Conservation (phyloP, 192 early-diverging fungal species). For the Jimgerdemannia lactiflua region DNA sequence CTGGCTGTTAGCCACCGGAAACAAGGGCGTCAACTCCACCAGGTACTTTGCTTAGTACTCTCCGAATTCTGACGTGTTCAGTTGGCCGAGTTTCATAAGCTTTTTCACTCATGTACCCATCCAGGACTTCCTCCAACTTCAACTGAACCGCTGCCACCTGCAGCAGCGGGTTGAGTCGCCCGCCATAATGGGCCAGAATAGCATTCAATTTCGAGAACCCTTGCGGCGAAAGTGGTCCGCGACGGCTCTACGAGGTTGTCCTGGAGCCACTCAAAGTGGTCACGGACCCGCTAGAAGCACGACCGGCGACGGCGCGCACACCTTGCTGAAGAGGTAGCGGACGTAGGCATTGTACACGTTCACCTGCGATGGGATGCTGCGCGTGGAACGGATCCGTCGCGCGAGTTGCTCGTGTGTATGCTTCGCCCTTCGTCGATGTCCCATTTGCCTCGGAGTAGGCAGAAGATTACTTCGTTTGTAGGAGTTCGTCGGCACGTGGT, state of each 20-base stretch:
- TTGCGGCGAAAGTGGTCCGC: background rate
- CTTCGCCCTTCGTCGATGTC: background rate
- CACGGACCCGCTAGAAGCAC: background rate
- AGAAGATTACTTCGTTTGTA: background rate
- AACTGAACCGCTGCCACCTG: background rate
- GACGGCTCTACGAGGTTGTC: background rate
- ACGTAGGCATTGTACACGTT: background rate
- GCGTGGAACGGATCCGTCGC: background rate
- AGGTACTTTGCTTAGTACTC: too few relatives aligned
- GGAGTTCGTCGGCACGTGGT: background rate
- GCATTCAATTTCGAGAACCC: background rate
- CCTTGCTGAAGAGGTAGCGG: background rate
- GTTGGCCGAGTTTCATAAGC: too few relatives aligned
- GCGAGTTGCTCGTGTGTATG: background rate
- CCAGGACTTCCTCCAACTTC: background rate
- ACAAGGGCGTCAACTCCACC: too few relatives aligned
- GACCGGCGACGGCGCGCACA: background rate
- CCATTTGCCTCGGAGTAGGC: background rate
- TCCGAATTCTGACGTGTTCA: too few relatives aligned
- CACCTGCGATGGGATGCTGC: background rate
- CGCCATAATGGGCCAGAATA: background rate
- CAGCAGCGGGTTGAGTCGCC: background rate
- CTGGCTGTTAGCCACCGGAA: too few relatives aligned
- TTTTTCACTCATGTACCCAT: too few relatives aligned
- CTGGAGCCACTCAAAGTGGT: too few relatives aligned